Evolutionary conservation across 371 early-diverging fungal species (phyloP), one percentile per base, ranked within the genome.

Genomic region (Circinella minor): DNA sequence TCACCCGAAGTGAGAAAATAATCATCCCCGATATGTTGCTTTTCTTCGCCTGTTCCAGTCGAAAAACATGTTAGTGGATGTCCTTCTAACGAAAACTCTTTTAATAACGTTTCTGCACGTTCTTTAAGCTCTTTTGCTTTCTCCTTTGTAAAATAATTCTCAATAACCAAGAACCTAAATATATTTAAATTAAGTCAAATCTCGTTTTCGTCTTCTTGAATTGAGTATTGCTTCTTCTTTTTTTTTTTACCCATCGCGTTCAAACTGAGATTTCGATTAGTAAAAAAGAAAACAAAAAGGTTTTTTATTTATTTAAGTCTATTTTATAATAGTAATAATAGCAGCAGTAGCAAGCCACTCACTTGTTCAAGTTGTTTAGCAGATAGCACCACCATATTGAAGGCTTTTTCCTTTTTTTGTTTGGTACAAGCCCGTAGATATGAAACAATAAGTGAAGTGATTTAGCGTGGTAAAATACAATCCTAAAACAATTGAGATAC

Each of bases 1-100:
- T 95, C 93, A 20, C 95, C 94, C 1, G 92, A 92, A 39, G 77
- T 81, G 46, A 96, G 78, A 80, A 96, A 96, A 78, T 97, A 98
- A 20, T 92, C 91, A 71, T 96, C 95, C 14, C 95, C 93, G 27
- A 93, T 86, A 77, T 95, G 95, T 61, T 89, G 81, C 37, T 85
- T 79, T 39, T 81, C 76, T 55, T 77, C 74, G 37, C 81, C 77
- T 1, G 81, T 80, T 39, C 93, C 92, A 0, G 97, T 95, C 5
- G 85, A 83, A 73, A 97, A 97, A 14, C 85, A 83, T 0, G 94
- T 93, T 84, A 91, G 82, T 6, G 95, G 95, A 70, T 96, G 96
- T 9, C 78, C 83, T 43, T 83, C 82, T n/a, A 93, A 74, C 15
- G 92, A 88, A 63, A 95, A 90, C 27, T 77, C 79, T 9, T 82